Evolutionary conservation across 2,329 filamentous ascomycete genomes (phyloP).

Genomic region (Periglandula ipomoeae): DNA sequence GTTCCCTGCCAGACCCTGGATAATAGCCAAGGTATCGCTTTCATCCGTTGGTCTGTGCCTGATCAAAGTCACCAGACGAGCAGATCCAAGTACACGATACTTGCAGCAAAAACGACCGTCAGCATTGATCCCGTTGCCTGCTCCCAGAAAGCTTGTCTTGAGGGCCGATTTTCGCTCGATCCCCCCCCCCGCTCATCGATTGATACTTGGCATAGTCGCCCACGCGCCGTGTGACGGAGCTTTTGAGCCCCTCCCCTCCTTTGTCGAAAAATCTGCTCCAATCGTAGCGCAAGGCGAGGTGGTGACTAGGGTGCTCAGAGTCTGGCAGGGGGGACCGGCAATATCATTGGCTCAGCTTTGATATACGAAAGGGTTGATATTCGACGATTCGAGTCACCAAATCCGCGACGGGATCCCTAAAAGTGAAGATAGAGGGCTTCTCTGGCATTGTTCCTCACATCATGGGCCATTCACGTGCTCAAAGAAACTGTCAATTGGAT

Average conservation of each 20-base stretch:
- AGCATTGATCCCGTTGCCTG: neutral
- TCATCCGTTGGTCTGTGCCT: slow-evolving; percentile 9
- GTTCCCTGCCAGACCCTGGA: slow-evolving; percentile 3
- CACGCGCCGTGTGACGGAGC: neutral
- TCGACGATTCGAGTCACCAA: neutral
- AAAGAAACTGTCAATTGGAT: neutral
- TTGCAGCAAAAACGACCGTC: neutral
- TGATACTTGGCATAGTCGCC: neutral
- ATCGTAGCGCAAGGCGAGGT: neutral
- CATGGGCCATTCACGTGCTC: neutral
- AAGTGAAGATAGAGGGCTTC: neutral
- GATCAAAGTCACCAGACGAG: slow-evolving; percentile 18
- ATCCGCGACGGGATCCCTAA: neutral
- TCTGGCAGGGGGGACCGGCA: neutral
- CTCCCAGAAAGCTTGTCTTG: neutral
- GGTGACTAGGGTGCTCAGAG: neutral
- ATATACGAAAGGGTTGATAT: neutral
- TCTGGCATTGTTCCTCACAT: neutral
- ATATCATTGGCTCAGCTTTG: neutral
- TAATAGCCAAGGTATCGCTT: slow-evolving; percentile 7
- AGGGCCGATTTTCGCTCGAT: neutral
- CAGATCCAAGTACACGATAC: slow-evolving; percentile 21
- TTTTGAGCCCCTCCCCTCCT: neutral
- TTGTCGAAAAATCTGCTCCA: neutral
- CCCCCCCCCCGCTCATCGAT: neutral